phyloP scores from a whole-genome alignment of 129 eudicot genomes.

The Kitagawia praeruptora region DNA sequence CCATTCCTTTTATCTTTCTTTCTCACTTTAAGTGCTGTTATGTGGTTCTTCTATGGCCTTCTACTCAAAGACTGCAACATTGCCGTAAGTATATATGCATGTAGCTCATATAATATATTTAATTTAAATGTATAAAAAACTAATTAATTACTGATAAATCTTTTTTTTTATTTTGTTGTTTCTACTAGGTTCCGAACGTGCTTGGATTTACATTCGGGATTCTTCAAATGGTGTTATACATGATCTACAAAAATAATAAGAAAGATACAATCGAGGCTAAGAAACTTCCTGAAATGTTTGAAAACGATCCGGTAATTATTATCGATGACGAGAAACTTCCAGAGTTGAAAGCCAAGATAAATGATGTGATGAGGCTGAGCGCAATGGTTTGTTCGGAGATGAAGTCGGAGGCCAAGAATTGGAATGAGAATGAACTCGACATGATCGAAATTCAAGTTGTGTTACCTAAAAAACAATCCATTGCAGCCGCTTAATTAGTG shows the following conservation, averaged over 20 bases:
- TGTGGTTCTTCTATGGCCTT: slow-evolving; percentile 82
- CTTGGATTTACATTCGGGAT: slow-evolving; percentile 61
- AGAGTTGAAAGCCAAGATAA: slow-evolving; percentile 19
- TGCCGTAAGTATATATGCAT: slow-evolving; percentile 36
- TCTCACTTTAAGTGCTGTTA: slow-evolving; percentile 67
- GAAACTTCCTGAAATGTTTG: slow-evolving; percentile 1
- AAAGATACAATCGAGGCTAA: slow-evolving; percentile 10
- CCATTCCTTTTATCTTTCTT: slow-evolving; percentile 58
- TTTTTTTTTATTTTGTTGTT: not conserved
- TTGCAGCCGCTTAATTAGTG: not conserved
- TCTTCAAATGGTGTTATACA: slow-evolving; percentile 52
- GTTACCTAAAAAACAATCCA: not conserved
- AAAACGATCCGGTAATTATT: not conserved
- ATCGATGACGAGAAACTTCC: slow-evolving; percentile 14
- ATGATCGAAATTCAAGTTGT: slow-evolving; percentile 4
- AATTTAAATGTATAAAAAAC: too few species aligned
- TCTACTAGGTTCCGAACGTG: slow-evolving; percentile 53
- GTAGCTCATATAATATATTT: too few species aligned
- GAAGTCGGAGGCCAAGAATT: slow-evolving; percentile 1
- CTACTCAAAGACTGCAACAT: slow-evolving; percentile 54
- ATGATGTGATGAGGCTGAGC: slow-evolving; percentile 34
- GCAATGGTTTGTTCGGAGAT: slow-evolving; percentile 24
- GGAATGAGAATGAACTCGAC: not conserved
- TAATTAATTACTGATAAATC: not conserved
- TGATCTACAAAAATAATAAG: slow-evolving; percentile 38